Evolutionary conservation across 1,139 yeast genomes (phyloP), one percentile per base, ranked within the genome.

Genomic region (Blastobotrys raffinosifermentans): DNA sequence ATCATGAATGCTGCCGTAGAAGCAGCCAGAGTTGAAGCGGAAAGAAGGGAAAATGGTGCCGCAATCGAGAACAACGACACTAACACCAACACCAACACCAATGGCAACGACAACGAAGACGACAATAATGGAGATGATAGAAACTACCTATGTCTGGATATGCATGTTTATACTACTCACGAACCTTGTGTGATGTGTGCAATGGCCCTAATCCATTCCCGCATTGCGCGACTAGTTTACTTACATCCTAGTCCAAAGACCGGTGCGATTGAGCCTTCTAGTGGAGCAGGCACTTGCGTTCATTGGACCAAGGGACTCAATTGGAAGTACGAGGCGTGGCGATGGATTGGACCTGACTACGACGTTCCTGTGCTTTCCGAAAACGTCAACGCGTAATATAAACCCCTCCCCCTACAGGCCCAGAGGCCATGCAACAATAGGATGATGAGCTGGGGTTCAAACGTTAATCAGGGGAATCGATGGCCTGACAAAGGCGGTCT

Each of bases 101-200:
- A 23, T 35, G 23, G 34, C 25, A 13, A 14, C 35, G 17, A 27
- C 29, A 6, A 33, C 41, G 22, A 17, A 32, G 45, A 35, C 6
- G 19, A 13, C 35, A 33, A 29, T 37, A 20, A 17, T 4, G 41
- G 35, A 7, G 48, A 49, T 23, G 52, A 47, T 16, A 40, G 46
- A 27, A 55, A 59, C 29, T 93, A 93, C 54, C 69, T 93, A 7
- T 89, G 97, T 53, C 73, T 80, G 32, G 74, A 77, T 40, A 71
- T 78, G 47, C 78, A 83, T 44, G 87, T 91, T 0, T 87, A 84
- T 54, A 82, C 93, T 1, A 82, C 95, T 0, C 95, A 87, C 55
- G 98, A 93, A 57, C 99, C 98, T 1, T 93, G 98, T 56, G 74
- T 85, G 0, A 93, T 91, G 97, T 93, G 99, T 54, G 66, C 84